Base-by-base conservation (phyloP, 192 early-diverging fungal genomes). In the Gryganskiella cystojenkinii region DNA sequence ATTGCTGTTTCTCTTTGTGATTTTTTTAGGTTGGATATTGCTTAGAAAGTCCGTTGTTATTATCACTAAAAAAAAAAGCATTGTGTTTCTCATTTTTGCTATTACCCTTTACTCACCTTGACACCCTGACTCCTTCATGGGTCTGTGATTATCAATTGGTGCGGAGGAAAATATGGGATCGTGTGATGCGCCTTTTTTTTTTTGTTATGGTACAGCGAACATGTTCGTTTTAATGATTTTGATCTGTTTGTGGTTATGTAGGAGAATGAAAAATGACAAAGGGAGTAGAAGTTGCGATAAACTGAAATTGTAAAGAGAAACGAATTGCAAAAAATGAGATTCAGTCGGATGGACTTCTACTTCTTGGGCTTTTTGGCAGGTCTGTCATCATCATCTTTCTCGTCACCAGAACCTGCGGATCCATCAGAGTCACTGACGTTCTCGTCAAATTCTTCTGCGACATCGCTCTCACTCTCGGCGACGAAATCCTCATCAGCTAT, bases 401-500 rank as follows among this genome's bases (percentile, higher is more conserved):
- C 22, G 11, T n/a, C 56, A 40, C 56, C 70, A 17, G 61, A 63
- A 15, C 28, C 45, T 17, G 40, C 56, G 0, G 74, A 78, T 50
- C 53, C 72, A 13, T 28, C 65, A 35, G 74, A 69, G 50, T 78
- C 74, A 47, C 74, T 68, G 22, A 68, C 79, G 52, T 93, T 80
- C 50, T 91, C 89, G 73, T 94, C 93, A 67, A 81, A 94, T 62
- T 93, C 93, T 72, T 94, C 92, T 7, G 86, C 87, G 7, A 92
- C 88, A 74, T 94, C 93, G 74, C 89, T 91, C 59, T 90, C 91
- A 49, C 82, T 86, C 37, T 87, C 90, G 17, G 90, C 92, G 3
- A 90, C 86, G 84, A 95, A 98, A 83, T 98, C 96, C 83, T 98
- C 96, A 71, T 98, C 96, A 52, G 89, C 87, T 89, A 56, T 11